Evolutionary conservation across 2,329 filamentous ascomycete species (phyloP), one percentile per base, ranked within the genome.

Genomic region (Hypoxylon sp.): DNA sequence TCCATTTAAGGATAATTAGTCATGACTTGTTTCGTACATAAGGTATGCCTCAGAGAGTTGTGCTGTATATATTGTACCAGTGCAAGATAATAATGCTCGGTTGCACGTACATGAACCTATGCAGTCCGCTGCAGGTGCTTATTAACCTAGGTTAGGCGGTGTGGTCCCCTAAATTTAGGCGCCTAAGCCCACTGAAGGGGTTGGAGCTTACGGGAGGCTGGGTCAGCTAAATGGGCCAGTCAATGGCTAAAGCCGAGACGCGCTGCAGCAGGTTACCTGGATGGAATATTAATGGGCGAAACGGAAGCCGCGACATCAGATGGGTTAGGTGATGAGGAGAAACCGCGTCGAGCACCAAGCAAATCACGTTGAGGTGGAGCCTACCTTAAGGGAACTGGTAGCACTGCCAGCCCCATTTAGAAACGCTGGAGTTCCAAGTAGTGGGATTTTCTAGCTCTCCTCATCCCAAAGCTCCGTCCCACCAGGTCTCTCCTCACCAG

Each of bases 201-300:
- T 43, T 56, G 24, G 59, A 54, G 55, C 24, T 57, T 43, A 50
- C 32, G 59, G 51, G 56, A 60, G 59, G 59, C 28, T 63, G 59
- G 59, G 62, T 51, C 24, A 50, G 43, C 39, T 51, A 52, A n/a
- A 50, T 17, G 28, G 32, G 43, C 30, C 30, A 44, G 43, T 19
- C 37, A 24, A 44, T 57, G 65, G 64, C 34, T 41, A 17, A 47
- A 56, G 62, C 4, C 24, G 24, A 67, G 62, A 69, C 70, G 65
- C 67, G 71, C 63, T 67, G 65, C 44, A 59, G 56, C 34, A 61
- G 53, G 47, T 59, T 30, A 54, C 58, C 39, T 43, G 60, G 46
- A 59, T 48, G 39, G 10, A 26, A 26, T 46, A 46, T 20, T 20
- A 46, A 22, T 20, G 41, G 11, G 4, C 20, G 19, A 24, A 24